Evolutionary conservation across 768 basidiomycete genomes (phyloP), one percentile per base, ranked within the genome.

Genomic region (Lentinula sp.): DNA sequence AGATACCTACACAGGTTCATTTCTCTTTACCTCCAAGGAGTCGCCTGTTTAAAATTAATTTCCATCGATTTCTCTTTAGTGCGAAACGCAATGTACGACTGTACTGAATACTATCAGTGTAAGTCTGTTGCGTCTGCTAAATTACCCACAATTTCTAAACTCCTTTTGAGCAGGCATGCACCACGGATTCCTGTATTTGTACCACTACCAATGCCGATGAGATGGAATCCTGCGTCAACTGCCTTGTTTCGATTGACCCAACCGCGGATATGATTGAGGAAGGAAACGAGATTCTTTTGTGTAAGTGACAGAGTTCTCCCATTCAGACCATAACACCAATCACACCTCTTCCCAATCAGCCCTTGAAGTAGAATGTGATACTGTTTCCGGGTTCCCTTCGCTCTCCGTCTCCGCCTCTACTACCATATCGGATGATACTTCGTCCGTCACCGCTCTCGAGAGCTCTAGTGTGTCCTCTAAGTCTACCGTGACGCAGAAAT

Each of bases 221-320:
- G 6, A 45, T 57, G 36, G 56, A 57, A 43, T 43, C 56, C 28
- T 57, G 56, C 35, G 39, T 57, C 56, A 57, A 57, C 23, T 57
- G 56, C 20, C 36, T 41, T 7, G 37, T 57, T 28, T 45, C 56
- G 20, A n/a, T 57, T 4, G 56, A 28, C 28, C 41, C 56, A 15
- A 42, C 28, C 16, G 18, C 41, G 6, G 12, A n/a, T n/a, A 41
- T 57, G 36, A 43, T 57, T 32, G 28, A 36, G 20, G 28, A 57
- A 48, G 56, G 36, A 9, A 32, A 57, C 6, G 37, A 42, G 20
- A n/a, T 41, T 57, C 36, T 57, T 45, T 3, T 20, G 3, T 28
- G 56, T 57, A 18, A 28, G 56, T 57, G 15, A 16, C 42, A n/a
- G 16, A 15, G 6, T 23, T 18, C 36, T n/a, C 32, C n/a, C 32